phyloP scores from a whole-genome alignment of 164 flowering plant genomes.

The Macadamia integrifolia region DNA sequence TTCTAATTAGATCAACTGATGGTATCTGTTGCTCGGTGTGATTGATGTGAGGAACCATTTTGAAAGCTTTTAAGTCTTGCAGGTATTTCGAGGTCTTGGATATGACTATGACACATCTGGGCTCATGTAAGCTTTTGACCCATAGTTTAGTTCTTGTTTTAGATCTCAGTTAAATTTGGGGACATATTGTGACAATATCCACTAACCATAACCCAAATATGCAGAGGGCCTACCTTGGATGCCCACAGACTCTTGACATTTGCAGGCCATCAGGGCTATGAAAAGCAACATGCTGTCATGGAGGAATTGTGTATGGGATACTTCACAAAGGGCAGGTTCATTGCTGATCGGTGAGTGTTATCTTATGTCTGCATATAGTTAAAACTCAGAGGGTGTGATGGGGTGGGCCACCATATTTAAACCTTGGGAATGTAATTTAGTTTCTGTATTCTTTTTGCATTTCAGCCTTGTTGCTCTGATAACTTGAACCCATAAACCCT shows the following conservation, averaged over 20 bases:
- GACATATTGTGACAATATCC: background rate
- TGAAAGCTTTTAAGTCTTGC: constrained; percentile 18
- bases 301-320: constrained; percentile 78
- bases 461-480: background rate
- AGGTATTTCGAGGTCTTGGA: constrained; percentile 64
- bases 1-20: background rate
- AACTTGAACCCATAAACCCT: background rate
- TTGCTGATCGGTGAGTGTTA: constrained; percentile 59
- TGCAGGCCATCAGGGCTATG: constrained; percentile 64
- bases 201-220: constrained; percentile 11
- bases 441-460: background rate
- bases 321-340: constrained; percentile 73
- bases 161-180: background rate
- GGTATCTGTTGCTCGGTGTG: background rate
- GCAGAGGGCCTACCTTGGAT: constrained; percentile 84
- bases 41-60: background rate
- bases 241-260: constrained; percentile 81
- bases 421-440: background rate
- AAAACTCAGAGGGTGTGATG: background rate
- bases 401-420: background rate
- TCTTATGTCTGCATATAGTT: background rate
- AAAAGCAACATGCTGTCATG: constrained; percentile 80
- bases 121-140: constrained; percentile 56
- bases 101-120: constrained; percentile 60
- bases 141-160: background rate